Percentiles rank a stretch among this genome's conserved stretches.
phyloP scores from a whole-genome alignment of 2,329 filamentous ascomycete species.

The Clarireedia paspali region DNA sequence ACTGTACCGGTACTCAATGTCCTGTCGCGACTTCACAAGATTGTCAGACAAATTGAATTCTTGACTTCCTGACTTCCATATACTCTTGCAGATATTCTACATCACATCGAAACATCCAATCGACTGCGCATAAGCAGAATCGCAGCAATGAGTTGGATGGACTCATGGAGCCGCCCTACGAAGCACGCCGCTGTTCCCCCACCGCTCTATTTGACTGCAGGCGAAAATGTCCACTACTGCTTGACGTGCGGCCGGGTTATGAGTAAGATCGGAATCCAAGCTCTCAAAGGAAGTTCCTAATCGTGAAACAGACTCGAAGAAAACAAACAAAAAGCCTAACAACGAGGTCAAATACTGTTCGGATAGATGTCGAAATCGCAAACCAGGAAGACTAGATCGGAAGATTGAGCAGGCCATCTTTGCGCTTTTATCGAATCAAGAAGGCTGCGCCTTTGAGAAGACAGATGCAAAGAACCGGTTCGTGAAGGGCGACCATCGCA shows the following conservation, averaged over 20 bases:
- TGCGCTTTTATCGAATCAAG: constrained; percentile 28
- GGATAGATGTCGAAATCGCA: constrained; percentile 42
- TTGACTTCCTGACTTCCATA: no score
- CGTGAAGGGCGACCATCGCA: constrained; percentile 42
- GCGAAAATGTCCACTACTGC: constrained; percentile 5
- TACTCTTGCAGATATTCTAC: no score
- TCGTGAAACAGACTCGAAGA: constrained; percentile 1
- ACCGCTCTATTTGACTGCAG: constrained; percentile 6
- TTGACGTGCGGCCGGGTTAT: constrained; percentile 7
- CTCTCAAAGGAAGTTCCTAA: not conserved
- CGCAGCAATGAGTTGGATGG: constrained; percentile 9
- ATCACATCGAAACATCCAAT: no score
- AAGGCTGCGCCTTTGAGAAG: constrained; percentile 25
- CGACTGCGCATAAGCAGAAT: no score
- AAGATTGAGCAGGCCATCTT: constrained; percentile 45
- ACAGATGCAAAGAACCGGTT: constrained; percentile 28
- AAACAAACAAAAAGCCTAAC: constrained; percentile 2
- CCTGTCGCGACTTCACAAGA: no score
- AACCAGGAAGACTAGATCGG: constrained; percentile 41
- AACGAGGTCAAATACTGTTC: constrained; percentile 47
- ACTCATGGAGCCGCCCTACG: constrained; percentile 5
- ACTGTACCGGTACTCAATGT: no score
- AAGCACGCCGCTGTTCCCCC: constrained; percentile 6
- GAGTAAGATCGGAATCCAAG: not conserved
- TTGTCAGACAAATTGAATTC: no score